Evolutionary conservation across 2,329 filamentous ascomycete species (phyloP), one percentile per base, ranked within the genome.

Genomic region (Diaporthe sp.): DNA sequence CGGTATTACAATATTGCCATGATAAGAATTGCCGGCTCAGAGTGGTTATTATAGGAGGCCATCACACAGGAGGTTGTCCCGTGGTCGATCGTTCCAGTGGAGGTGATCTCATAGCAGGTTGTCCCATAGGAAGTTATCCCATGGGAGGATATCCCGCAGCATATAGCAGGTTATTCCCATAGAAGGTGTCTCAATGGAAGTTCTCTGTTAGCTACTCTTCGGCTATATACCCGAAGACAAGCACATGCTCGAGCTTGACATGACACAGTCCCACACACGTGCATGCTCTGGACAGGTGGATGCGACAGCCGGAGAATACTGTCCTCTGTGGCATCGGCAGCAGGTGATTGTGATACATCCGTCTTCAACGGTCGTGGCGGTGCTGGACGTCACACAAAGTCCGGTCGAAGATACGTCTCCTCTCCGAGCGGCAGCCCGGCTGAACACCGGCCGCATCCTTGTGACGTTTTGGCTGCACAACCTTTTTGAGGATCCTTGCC

Each of bases 401-500:
- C 72, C 74, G 74, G 72, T 75, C 74, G 74, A 71, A 75, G 44
- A 73, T 75, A 75, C 74, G 74, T 69, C 50, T 59, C 27, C 55
- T 35, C 63, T 51, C 74, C 72, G 74, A 61, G 37, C 44, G 44
- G 65, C 50, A 44, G 35, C 37, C 58, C 37, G 70, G n/a, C 56
- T 37, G 53, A 15, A 44, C 25, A 61, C 55, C 55, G 53, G 27
- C 35, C 55, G 61, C 27, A 69, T 65, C 47, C 35, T 27, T 55
- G 74, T 75, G 74, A 75, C 74, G 74, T 75, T 73, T 50, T 74
- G 51, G 61, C 51, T 56, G 72, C 72, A 74, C 68, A 70, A 66
- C 56, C 44, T 53, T 39, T 39, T 5, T 27, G 61, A 47, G 37
- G 25, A 55, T 56, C 66, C 66, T 44, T 58, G 50, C 55, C 55